Percentiles rank a stretch among this genome's conserved stretches.
These are phyloP conservation scores for Rutstroemia sp. DNA, from an alignment of 2,329 filamentous ascomycete species.

Conservation along the genomic window DNA sequence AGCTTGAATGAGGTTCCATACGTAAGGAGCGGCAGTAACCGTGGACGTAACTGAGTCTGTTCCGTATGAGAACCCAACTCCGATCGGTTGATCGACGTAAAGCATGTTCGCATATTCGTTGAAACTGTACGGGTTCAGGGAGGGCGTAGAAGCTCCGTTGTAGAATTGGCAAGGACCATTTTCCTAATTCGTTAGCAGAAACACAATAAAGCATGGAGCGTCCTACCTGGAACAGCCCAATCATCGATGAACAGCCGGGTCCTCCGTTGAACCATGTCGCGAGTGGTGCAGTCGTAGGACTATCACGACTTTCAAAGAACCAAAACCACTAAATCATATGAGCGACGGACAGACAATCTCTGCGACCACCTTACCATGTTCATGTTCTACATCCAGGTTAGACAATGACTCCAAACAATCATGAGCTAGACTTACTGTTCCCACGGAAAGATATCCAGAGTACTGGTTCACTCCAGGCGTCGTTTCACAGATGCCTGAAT, in stretches of 20 bases:
- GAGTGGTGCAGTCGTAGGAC: constrained; percentile 38
- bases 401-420: constrained; percentile 23
- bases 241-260: constrained; percentile 45
- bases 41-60: constrained; percentile 38
- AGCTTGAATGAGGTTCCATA: constrained; percentile 52
- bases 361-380: constrained; percentile 10
- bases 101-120: constrained; percentile 36
- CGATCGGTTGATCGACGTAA: constrained; percentile 34
- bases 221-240: constrained; percentile 50
- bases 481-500: constrained; percentile 45
- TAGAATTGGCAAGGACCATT: constrained; percentile 37
- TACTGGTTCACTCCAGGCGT: constrained; percentile 43
- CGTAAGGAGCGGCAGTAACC: constrained; percentile 38
- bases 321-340: constrained; percentile 27
- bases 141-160: constrained; percentile 34
- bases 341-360: not conserved
- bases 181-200: constrained; percentile 24
- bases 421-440: constrained; percentile 18
- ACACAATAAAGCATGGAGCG: too few species aligned
- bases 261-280: constrained; percentile 39
- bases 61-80: constrained; percentile 36
- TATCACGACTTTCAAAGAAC: constrained; percentile 53
- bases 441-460: constrained; percentile 43
- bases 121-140: constrained; percentile 34
- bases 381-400: constrained; percentile 12